Evolutionary conservation across 2,329 filamentous ascomycete genomes (phyloP), one percentile per base, ranked within the genome.

Genomic region (Alternaria dauci): DNA sequence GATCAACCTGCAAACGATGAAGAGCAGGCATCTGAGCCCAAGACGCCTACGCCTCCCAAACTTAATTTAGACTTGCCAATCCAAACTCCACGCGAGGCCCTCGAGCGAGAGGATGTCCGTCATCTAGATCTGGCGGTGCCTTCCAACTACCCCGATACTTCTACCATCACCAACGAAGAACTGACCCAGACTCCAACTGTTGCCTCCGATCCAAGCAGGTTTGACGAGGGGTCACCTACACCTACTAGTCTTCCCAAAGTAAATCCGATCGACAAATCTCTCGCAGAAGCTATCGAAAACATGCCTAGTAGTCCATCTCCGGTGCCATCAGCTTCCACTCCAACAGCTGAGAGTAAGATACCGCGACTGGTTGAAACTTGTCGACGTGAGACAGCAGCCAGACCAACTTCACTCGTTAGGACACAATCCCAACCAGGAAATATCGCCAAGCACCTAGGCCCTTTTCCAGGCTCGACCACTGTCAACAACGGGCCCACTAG

Each of bases 121-220:
- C 87, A 89, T 75, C 79, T 90, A 9, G 88, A 90, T 74, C 81
- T 89, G 47, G 87, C 86, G 20, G 77, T 87, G 2, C 75, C 81
- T n/a, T 75, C 78, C 0, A 76, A 82, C 77, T 71, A 75, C 30
- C 67, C 71, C 8, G 71, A 72, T 4, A 67, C 43, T 25, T 38
- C 62, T 28, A 25, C 48, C 12, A 16, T 23, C 16, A 16, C 64
- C n/a, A 70, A 71, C 9, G 73, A 76, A 11, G 66, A 72, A 18
- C 55, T 66, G 8, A 59, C 68, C 20, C 71, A 74, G 16, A 76
- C 75, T 11, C 72, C 76, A 11, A 72, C 69, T 3, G 36, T 67
- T 44, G 62, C 69, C 34, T 55, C 74, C 14, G 69, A 73, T 23
- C 39, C 59, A 7, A 59, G 20, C 26, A 50, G 61, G 14, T 56